Conservation (phyloP, 768 basidiomycete genomes). For the Cystofilobasidium ferigula region DNA sequence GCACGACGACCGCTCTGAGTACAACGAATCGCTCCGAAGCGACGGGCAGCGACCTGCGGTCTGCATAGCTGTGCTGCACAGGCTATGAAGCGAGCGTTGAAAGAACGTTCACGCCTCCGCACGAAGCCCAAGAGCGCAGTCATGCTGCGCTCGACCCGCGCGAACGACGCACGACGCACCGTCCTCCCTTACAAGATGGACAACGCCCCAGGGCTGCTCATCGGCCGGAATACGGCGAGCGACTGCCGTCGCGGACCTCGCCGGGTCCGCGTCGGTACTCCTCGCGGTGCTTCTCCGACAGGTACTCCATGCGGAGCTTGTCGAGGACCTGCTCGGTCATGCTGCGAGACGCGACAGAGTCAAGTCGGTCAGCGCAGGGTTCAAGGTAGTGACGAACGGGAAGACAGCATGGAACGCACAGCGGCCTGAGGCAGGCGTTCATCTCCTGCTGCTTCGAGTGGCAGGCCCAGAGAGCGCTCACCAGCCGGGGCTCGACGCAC, state of each 20-base stretch:
- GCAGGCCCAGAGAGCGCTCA: constrained; percentile 80
- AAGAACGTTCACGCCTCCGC: too few species aligned
- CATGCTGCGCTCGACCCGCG: too few species aligned
- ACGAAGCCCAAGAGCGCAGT: too few species aligned
- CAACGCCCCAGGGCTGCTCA: too few species aligned
- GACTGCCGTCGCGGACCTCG: background rate
- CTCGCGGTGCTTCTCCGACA: constrained; percentile 16
- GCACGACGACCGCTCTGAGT: too few species aligned
- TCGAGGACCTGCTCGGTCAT: constrained; percentile 14
- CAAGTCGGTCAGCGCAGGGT: background rate
- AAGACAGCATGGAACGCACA: constrained; percentile 2
- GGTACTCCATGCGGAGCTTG: constrained; percentile 24
- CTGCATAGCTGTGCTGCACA: too few species aligned
- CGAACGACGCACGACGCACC: too few species aligned
- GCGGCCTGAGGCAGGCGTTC: constrained; percentile 56
- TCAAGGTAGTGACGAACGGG: background rate
- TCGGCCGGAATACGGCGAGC: background rate
- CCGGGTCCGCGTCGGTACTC: constrained; percentile 2
- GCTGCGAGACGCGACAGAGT: background rate
- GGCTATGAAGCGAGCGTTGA: too few species aligned
- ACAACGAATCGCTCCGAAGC: too few species aligned
- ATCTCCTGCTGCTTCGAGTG: constrained; percentile 55
- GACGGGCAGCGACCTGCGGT: too few species aligned
- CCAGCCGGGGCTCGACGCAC: constrained; percentile 67
- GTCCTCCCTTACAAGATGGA: too few species aligned